Evolutionary conservation across 2,329 filamentous ascomycete species (phyloP), one percentile per base, ranked within the genome.

Genomic region (Clathrospora elynae): DNA sequence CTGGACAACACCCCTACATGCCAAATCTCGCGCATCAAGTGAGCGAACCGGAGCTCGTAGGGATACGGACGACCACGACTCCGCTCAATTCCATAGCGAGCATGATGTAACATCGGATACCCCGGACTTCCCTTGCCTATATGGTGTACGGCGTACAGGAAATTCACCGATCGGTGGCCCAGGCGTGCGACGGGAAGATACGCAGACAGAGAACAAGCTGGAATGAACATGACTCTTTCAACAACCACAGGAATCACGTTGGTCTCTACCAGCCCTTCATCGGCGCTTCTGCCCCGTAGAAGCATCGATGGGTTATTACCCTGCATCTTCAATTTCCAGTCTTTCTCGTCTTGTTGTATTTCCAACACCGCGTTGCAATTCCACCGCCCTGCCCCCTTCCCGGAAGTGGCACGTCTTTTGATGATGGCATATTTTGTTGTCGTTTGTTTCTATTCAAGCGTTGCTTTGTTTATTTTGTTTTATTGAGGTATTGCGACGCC

Each of bases 41-140:
- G 20, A 66, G 59, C 12, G 65, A 69, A 40, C 66, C 67, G 6
- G 66, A 70, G 32, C 48, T 69, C 10, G 62, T 68, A 5, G 65
- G 66, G 11, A 61, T 70, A 12, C 60, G 63, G 24, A 56, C 61
- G 5, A 57, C 61, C 3, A 53, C 62, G 2, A 54, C 62, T 6
- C 55, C 62, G 20, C 53, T 69, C 8, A 68, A 62, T 37, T 67
- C 62, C 9, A 61, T 70, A 17, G 66, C 67, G 11, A 64, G 65
- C 42, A 69, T 70, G 67, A 68, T 70, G 35, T 55, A 35, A 53
- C 10, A 9, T 9, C 22, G 24, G 20, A 20, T 10, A 23, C 10
- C n/a, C n/a, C n/a, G n/a, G n/a, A n/a, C n/a, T n/a, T n/a, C n/a
- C n/a, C n/a, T n/a, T n/a, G n/a, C n/a, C n/a, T n/a, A 25, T 4